Conservation (phyloP, 1,139 yeast genomes). For the Cylindricascospora bacillispora region DNA sequence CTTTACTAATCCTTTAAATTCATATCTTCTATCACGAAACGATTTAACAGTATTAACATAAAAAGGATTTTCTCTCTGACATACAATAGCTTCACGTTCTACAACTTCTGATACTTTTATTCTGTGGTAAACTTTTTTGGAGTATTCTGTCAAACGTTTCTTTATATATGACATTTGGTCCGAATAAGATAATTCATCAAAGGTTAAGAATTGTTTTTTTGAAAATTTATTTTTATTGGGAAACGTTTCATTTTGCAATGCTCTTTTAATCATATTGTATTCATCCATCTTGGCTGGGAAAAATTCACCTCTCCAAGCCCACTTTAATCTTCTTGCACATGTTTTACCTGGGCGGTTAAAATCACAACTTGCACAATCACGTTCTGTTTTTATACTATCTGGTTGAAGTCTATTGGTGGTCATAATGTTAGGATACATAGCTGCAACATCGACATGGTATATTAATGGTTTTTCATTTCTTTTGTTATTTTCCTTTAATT, state of each 20-base stretch:
- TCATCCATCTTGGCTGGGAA: conserved; percentile 88
- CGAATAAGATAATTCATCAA: conserved; percentile 60
- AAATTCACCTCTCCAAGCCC: conserved; percentile 99
- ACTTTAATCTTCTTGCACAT: conserved; percentile 82
- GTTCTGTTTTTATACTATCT: conserved; percentile 91
- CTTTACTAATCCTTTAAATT: conserved; percentile 86
- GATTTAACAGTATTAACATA: conserved; percentile 89
- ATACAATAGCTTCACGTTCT: conserved; percentile 85
- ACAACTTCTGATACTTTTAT: conserved; percentile 73
- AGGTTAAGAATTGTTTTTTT: conserved; percentile 39
- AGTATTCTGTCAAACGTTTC: conserved; percentile 73
- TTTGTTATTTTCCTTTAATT: conserved; percentile 46
- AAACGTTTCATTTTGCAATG: conserved; percentile 67
- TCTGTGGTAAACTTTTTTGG: conserved; percentile 73
- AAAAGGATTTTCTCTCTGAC: conserved; percentile 96
- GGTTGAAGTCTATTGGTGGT: conserved; percentile 95
- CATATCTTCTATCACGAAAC: conserved; percentile 93
- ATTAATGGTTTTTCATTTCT: conserved; percentile 74
- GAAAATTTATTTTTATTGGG: conserved; percentile 37
- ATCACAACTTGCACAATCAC: conserved; percentile 96
- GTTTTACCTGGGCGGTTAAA: conserved; percentile 89
- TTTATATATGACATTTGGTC: conserved; percentile 73
- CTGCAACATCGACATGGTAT: conserved; percentile 97
- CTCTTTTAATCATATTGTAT: conserved; percentile 77
- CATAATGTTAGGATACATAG: conserved; percentile 99